Evolutionary conservation across 306 rosid genomes (phyloP).

Genomic region (Neltuma alba): DNA sequence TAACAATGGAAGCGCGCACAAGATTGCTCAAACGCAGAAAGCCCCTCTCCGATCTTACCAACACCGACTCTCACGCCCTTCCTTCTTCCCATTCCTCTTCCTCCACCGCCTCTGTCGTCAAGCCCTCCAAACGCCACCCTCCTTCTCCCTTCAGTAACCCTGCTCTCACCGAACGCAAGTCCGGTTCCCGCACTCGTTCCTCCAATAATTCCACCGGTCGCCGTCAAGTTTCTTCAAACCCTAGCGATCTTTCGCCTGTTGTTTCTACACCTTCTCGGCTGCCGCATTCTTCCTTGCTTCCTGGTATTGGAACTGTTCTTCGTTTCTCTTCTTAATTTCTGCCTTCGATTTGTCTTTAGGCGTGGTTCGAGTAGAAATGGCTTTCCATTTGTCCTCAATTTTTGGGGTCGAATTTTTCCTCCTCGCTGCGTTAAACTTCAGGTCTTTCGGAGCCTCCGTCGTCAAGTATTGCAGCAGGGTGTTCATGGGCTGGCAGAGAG

Average conservation of each 20-base stretch:
- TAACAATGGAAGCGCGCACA: slow-evolving; percentile 43
- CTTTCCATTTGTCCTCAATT: not conserved
- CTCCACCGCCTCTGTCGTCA: slow-evolving; percentile 31
- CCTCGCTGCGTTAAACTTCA: not conserved
- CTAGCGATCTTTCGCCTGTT: slow-evolving; percentile 5
- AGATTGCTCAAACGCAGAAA: slow-evolving; percentile 44
- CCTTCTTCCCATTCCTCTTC: slow-evolving; percentile 41
- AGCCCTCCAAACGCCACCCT: slow-evolving; percentile 36
- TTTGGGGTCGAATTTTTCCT: not conserved
- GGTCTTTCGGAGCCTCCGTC: not conserved
- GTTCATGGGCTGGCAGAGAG: not conserved
- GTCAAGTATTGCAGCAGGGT: not conserved
- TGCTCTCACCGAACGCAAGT: not conserved
- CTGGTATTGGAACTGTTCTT: slow-evolving; percentile 25
- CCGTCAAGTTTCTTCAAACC: slow-evolving; percentile 17
- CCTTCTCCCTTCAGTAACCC: slow-evolving; percentile 35
- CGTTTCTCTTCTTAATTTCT: not conserved
- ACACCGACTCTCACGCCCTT: slow-evolving; percentile 32
- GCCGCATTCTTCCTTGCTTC: slow-evolving; percentile 1
- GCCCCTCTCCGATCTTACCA: slow-evolving; percentile 71
- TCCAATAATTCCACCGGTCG: not conserved
- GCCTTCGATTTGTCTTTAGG: not conserved
- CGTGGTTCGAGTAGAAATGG: not conserved
- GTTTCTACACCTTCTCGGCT: slow-evolving; percentile 30
- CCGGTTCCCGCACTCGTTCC: not conserved